Evolutionary conservation across 2,329 filamentous ascomycete genomes (phyloP).

Genomic region (Parascedosporium putredinis): DNA sequence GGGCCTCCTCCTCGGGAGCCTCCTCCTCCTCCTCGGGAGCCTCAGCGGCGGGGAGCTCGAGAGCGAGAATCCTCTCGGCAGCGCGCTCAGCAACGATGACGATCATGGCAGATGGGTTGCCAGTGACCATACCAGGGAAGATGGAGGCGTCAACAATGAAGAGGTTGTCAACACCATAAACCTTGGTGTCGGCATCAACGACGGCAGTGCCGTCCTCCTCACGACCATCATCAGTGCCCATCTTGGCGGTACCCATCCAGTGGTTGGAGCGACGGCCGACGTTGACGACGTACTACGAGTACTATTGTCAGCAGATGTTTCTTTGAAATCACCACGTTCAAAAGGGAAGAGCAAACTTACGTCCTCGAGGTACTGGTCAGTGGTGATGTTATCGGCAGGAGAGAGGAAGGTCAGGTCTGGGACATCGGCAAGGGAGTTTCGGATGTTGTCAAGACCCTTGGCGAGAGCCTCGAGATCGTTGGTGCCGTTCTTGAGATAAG

Average conservation of each 20-base stretch:
- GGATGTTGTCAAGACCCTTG: conserved; percentile 50
- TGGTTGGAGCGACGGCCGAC: conserved; percentile 34
- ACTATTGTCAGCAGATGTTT: conserved; percentile 6
- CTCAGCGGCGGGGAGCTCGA: conserved; percentile 2
- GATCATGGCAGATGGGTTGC: conserved; percentile 57
- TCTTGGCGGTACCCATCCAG: conserved; percentile 50
- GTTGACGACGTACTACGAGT: conserved; percentile 19
- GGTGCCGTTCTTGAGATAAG: conserved; percentile 44
- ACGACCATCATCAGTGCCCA: conserved; percentile 46
- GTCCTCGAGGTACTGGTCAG: conserved; percentile 5
- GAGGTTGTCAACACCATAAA: conserved; percentile 58
- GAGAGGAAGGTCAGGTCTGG: conserved; percentile 35
- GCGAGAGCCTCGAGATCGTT: conserved; percentile 55
- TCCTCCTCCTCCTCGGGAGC: not conserved
- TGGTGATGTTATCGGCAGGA: not conserved
- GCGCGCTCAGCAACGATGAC: conserved; percentile 55
- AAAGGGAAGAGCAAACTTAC: not conserved
- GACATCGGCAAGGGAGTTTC: conserved; percentile 41
- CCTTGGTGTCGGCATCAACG: conserved; percentile 52
- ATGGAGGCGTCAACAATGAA: conserved; percentile 60
- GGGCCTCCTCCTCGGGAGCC: not conserved
- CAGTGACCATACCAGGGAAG: conserved; percentile 58
- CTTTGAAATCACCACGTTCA: not conserved
- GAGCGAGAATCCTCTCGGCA: conserved; percentile 22
- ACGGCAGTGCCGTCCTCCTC: conserved; percentile 43